Percentiles rank a stretch among this genome's conserved stretches.
Conservation (phyloP, 208 protist species). For the Trichomonas tenax region DNA sequence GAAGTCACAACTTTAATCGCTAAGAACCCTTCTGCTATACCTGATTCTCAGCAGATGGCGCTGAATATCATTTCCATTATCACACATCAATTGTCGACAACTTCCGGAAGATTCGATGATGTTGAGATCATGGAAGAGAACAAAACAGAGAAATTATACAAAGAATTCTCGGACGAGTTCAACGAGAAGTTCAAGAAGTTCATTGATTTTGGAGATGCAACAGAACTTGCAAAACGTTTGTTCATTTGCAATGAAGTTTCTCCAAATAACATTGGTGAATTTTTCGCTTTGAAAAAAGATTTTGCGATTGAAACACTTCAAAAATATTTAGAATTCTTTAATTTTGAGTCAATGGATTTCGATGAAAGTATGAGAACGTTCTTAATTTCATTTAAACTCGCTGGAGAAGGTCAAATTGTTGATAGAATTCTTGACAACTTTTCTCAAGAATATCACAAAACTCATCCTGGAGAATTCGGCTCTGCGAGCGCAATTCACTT, state of each 20-base stretch:
- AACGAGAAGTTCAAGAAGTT: neutral
- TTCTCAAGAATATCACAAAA: neutral
- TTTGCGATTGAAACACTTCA: neutral
- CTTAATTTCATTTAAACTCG: neutral
- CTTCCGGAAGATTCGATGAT: neutral
- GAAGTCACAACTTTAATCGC: neutral
- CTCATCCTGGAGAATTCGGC: neutral
- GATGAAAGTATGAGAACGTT: neutral
- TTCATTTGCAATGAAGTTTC: neutral
- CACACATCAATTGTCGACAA: neutral
- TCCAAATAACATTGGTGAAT: neutral
- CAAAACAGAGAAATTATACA: neutral
- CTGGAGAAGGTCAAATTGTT: slow-evolving; percentile 19
- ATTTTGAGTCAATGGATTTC: neutral
- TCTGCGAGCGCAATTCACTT: neutral
- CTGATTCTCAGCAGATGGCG: neutral
- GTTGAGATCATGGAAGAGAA: neutral
- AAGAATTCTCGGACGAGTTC: neutral
- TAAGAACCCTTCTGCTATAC: neutral
- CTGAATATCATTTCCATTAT: neutral
- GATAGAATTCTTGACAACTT: slow-evolving; percentile 11
- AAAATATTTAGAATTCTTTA: neutral
- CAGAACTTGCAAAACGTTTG: neutral
- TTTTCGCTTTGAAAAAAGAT: neutral
- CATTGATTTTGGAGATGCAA: neutral